A percentile compares a stretch with the other conserved stretches of the same genome.
Conservation (phyloP, 345 rosid species). For the Luvunga scandens region DNA sequence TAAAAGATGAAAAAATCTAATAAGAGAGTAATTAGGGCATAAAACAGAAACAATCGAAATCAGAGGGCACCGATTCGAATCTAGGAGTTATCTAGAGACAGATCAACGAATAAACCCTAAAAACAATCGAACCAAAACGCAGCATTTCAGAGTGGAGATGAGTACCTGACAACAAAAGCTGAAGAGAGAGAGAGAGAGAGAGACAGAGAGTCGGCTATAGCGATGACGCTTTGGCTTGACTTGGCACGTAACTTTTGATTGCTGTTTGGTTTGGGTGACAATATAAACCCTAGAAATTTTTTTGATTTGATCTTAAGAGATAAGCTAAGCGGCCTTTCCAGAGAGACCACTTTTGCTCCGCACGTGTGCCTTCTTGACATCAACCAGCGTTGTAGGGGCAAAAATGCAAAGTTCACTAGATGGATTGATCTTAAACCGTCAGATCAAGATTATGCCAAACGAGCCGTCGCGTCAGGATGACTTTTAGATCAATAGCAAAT, state of each 20-base stretch:
- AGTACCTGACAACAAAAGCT: conserved; percentile 6
- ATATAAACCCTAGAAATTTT: conserved; percentile 12
- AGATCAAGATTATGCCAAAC: background rate
- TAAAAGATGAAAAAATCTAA: too few species aligned
- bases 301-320: background rate
- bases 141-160: background rate
- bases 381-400: background rate
- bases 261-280: background rate
- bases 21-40: too few species aligned
- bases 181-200: background rate
- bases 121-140: background rate
- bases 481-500: background rate
- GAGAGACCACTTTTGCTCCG: background rate
- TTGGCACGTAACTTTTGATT: background rate
- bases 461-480: too few species aligned
- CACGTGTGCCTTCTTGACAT: background rate
- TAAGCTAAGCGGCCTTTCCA: background rate
- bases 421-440: background rate
- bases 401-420: background rate
- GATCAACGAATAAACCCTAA: background rate
- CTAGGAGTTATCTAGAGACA: background rate
- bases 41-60: background rate
- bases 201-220: background rate
- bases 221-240: background rate
- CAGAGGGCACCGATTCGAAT: background rate